These are phyloP conservation scores for Pythium utonaiense DNA, from an alignment of 352 stramenopile genomes.

Conservation along the genomic window DNA sequence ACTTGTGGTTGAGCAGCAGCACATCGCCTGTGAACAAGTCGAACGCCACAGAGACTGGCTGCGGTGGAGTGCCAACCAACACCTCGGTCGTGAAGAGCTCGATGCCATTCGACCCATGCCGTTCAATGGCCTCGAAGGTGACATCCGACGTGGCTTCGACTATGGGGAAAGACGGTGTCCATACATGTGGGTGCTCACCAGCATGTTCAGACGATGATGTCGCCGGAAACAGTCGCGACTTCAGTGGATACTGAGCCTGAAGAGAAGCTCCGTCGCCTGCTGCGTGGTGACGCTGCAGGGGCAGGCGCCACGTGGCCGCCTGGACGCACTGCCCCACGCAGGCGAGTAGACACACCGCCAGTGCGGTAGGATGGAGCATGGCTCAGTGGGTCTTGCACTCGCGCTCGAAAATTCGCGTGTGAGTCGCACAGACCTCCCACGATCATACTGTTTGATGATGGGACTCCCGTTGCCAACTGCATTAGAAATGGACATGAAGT, in stretches of 20 bases:
- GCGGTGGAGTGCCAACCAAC: slow-evolving; percentile 6
- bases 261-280: neutral
- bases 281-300: neutral
- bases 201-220: neutral
- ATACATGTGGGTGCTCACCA: neutral
- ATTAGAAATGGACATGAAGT: too few relatives aligned
- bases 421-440: too few relatives aligned
- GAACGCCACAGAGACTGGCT: slow-evolving; percentile 1
- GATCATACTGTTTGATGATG: too few relatives aligned
- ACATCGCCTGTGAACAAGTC: neutral
- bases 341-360: neutral
- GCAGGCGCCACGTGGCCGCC: neutral
- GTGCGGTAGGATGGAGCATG: neutral
- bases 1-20: slow-evolving; percentile 14
- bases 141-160: neutral
- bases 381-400: too few relatives aligned
- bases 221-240: neutral
- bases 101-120: neutral
- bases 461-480: too few relatives aligned
- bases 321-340: neutral
- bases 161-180: neutral
- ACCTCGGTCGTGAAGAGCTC: neutral
- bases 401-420: neutral
- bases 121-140: neutral
- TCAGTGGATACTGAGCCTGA: neutral